These are phyloP conservation scores for Thelonectria olida DNA, from an alignment of 2,329 filamentous ascomycete species.

Conservation along the genomic window DNA sequence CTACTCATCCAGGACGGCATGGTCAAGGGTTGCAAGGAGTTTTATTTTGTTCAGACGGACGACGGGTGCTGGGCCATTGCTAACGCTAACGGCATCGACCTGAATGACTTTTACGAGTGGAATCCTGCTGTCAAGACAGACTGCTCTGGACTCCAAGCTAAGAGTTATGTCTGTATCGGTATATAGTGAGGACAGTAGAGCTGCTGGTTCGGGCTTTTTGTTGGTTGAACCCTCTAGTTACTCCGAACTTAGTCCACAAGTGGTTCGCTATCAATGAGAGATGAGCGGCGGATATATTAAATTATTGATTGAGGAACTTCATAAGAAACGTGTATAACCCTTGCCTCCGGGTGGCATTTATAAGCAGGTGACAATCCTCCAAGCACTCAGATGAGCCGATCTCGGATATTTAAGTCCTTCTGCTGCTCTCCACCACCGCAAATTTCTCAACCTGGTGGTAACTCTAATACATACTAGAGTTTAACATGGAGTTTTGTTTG, in stretches of 20 bases:
- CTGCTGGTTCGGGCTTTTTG: background rate
- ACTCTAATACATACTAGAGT: background rate
- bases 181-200: background rate
- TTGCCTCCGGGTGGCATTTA: no score
- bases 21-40: background rate
- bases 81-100: background rate
- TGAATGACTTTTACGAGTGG: conserved; percentile 7
- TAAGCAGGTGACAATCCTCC: no score
- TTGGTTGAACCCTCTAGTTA: background rate
- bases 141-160: background rate
- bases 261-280: no score
- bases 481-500: background rate
- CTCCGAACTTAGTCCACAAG: no score
- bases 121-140: conserved; percentile 4
- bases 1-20: conserved; percentile 11
- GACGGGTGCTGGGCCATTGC: conserved; percentile 9
- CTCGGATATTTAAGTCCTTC: no score
- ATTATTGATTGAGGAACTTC: no score
- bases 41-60: background rate
- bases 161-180: conserved; percentile 1
- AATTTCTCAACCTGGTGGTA: background rate
- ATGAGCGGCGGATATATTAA: no score
- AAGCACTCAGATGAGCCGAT: no score
- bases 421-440: no score
- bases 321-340: no score